Evolutionary conservation across 139 green algal species (phyloP).

Genomic region (Chlorella ohadii): DNA sequence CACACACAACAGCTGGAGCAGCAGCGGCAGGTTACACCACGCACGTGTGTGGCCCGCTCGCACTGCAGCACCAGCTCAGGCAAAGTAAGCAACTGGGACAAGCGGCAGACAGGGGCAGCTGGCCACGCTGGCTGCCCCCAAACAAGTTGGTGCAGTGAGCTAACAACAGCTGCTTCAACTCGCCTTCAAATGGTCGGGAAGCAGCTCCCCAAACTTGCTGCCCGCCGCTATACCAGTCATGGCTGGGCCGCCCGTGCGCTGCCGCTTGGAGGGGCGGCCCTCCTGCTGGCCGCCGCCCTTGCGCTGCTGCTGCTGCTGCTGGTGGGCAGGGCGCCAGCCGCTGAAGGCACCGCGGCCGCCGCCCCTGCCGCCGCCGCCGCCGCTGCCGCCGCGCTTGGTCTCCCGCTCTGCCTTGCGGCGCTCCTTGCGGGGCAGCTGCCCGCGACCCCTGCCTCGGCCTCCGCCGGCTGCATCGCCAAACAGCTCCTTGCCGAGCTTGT

Average conservation of each 20-base stretch:
- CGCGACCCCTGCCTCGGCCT: background rate
- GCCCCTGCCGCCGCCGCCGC: background rate
- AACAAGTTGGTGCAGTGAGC: background rate
- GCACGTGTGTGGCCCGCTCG: too few species aligned
- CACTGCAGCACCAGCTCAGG: too few species aligned
- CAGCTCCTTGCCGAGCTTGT: conserved; percentile 42
- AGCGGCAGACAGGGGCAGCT: too few species aligned
- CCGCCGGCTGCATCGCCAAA: conserved; percentile 7
- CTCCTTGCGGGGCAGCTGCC: conserved; percentile 21
- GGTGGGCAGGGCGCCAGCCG: background rate
- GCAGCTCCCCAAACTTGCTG: conserved; percentile 40
- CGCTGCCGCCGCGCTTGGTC: background rate
- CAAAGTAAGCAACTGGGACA: too few species aligned
- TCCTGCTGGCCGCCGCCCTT: background rate
- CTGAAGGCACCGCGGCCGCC: background rate
- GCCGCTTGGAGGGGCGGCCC: background rate
- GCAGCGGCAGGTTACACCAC: background rate
- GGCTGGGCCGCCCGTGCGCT: background rate
- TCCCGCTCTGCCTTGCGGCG: conserved; percentile 31
- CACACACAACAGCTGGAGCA: too few species aligned
- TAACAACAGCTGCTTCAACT: background rate
- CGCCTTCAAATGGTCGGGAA: conserved; percentile 14
- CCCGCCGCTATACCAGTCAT: background rate
- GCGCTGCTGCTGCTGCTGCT: background rate
- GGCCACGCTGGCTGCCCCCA: too few species aligned